These are phyloP conservation scores for Coccomyxa subellipsoidea DNA, from an alignment of 163 green algal species.

Conservation along the genomic window DNA sequence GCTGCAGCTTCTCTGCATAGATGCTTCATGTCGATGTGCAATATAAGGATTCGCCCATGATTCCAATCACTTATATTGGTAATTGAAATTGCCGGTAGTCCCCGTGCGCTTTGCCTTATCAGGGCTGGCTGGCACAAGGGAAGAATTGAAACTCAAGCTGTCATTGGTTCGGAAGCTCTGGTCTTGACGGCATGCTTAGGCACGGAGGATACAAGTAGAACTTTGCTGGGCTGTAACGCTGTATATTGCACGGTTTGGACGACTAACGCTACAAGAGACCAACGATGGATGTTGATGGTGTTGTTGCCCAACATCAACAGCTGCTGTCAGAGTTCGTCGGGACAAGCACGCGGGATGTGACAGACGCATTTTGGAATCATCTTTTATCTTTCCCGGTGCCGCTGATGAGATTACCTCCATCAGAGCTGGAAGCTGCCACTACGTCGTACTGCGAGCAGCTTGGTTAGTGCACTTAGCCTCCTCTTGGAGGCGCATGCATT, in stretches of 20 bases:
- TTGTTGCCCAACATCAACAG: not conserved
- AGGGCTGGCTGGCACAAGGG: no score
- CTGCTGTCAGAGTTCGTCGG: slow-evolving; percentile 16
- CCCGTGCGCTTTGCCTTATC: no score
- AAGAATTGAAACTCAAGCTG: no score
- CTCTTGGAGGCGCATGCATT: no score
- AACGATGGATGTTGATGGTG: not conserved
- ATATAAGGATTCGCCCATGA: no score
- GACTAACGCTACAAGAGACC: not conserved
- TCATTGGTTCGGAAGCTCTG: no score
- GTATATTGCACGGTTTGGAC: not conserved
- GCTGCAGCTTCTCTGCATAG: no score
- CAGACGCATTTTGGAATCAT: slow-evolving; percentile 16
- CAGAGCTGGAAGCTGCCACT: slow-evolving; percentile 5
- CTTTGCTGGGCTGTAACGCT: not conserved
- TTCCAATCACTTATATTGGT: no score
- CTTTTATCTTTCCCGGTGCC: slow-evolving; percentile 20
- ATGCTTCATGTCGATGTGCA: no score
- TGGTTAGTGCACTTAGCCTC: slow-evolving; percentile 13
- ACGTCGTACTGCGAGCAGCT: slow-evolving; percentile 8
- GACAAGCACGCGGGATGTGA: not conserved
- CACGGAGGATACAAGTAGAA: not conserved
- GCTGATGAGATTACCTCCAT: slow-evolving; percentile 20
- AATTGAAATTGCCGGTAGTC: no score
- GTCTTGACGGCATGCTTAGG: no score